Evolutionary conservation across 345 rosid genomes (phyloP), one percentile per base, ranked within the genome.

Genomic region (Melaleuca quinquenervia): DNA sequence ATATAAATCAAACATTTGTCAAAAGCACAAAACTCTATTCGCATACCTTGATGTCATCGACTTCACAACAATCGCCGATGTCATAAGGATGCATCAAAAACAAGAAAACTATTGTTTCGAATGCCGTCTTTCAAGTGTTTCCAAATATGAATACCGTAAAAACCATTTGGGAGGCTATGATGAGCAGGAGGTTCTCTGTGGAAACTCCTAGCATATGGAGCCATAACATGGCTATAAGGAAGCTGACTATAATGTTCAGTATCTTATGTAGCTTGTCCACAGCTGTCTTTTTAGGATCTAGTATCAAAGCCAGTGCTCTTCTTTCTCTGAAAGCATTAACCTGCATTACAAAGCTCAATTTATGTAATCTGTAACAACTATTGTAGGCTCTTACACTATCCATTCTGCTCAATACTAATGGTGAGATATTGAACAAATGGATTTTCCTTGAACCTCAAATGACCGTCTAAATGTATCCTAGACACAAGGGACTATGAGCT

Each of bases 261-360:
- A 91, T 86, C 3, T 84, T 86, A 70, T 91, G 93, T 44, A 91
- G 93, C 70, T 88, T 85, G 85, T 90, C 90, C 55, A 91, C 93
- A 13, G 91, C 93, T 29, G 93, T 91, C 50, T 90, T 90, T 24
- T 91, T 90, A 45, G 90, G 92, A 55, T 90, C 88, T 52, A 91
- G 52, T 3, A 92, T 88, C 56, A 91, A 58, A 8, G 93, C 87
- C 11, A 91, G 91, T 29, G 93, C 93, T 78, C 88, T 90, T 82
- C 93, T 88, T 70, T 90, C 93, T 55, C 93, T 91, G 50, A 91
- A 91, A 11, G 88, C 92, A 84, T 87, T 90, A 14, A 91, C 93
- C 93, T 91, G 84, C 27, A 56, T 50, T 8, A 20, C 27, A 29
- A 41, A 29, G 21, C 16, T 26, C n/a, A 50, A 24, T 22, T 83